Base-by-base conservation (phyloP, 345 rosid species). In the Gossypium longicalyx region DNA sequence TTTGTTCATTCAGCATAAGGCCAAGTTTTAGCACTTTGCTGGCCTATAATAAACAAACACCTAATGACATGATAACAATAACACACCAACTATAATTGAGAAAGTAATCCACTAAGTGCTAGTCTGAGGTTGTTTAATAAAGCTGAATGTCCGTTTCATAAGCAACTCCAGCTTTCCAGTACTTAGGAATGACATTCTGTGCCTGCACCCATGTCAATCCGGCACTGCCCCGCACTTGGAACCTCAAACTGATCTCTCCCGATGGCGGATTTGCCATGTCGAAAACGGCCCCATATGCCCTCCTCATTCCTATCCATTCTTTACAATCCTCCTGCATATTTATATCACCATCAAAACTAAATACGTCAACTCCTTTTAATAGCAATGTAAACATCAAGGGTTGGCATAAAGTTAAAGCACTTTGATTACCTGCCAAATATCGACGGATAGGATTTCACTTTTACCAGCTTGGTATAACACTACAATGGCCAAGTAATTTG, bases 301-400 rank as follows among this genome's bases (percentile, higher is more conserved):
- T 88, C 78, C 97, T 86, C 98, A 92, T 89, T 12, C 85, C 77
- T 72, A 4, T 22, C 98, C 97, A 92, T 54, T 87, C 82, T 67
- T 84, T 81, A 74, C 85, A 75, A 62, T 87, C 90, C 78, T 85
- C 92, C 94, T 90, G 82, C 72, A 27, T 12, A 29, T 16, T 3
- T 12, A 4, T 47, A 15, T 7, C 56, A 47, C 38, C 71, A 45
- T 20, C 29, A 66, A 20, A 59, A 20, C 11, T 25, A 1, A 66
- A 2, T 34, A 9, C 20, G 7, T 12, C 19, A 34, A 9, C 23
- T 29, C 22, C 12, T 62, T 34, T 27, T 61, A 34, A 19, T 17
- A n/a, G 12, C 22, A 9, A 41, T n/a, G 23, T 17, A 34, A 4
- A 23, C 38, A 25, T 59, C 13, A 23, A 4, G 13, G 17, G 64